Evolutionary conservation across 257 asterid genomes (phyloP).

Genomic region (Solanum neorickii): DNA sequence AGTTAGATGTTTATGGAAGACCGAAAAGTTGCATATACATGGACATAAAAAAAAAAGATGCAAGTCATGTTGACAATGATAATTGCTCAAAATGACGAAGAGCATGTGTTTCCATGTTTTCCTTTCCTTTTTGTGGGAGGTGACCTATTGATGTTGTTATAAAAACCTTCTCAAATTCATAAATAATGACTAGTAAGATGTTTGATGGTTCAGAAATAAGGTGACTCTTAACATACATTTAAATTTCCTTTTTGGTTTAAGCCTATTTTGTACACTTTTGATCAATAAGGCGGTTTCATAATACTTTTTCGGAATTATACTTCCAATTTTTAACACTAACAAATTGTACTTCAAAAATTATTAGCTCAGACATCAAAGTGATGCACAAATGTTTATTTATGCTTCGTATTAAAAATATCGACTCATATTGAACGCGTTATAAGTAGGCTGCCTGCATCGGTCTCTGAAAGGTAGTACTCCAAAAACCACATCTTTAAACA

Average conservation of each 20-base stretch:
- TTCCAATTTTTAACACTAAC: not conserved
- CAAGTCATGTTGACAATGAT: no score
- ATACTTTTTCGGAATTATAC: not conserved
- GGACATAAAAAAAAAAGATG: no score
- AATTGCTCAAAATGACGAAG: no score
- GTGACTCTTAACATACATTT: not conserved
- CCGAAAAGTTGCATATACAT: no score
- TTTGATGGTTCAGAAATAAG: not conserved
- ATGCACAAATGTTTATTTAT: no score
- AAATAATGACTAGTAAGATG: not conserved
- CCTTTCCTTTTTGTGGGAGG: no score
- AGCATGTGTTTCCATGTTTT: no score
- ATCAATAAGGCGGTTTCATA: not conserved
- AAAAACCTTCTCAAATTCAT: not conserved
- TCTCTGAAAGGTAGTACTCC: not conserved
- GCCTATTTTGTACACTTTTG: not conserved
- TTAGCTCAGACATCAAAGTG: not conserved
- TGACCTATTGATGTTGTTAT: not conserved
- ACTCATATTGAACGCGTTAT: not conserved
- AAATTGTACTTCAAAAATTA: not conserved
- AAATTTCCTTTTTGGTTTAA: not conserved
- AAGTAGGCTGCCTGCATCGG: not conserved
- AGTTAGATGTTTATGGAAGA: no score
- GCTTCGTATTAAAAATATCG: not conserved
- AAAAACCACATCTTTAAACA: not conserved